phyloP scores from a whole-genome alignment of 805 yeast genomes.

The Hanseniaspora jakobsenii region DNA sequence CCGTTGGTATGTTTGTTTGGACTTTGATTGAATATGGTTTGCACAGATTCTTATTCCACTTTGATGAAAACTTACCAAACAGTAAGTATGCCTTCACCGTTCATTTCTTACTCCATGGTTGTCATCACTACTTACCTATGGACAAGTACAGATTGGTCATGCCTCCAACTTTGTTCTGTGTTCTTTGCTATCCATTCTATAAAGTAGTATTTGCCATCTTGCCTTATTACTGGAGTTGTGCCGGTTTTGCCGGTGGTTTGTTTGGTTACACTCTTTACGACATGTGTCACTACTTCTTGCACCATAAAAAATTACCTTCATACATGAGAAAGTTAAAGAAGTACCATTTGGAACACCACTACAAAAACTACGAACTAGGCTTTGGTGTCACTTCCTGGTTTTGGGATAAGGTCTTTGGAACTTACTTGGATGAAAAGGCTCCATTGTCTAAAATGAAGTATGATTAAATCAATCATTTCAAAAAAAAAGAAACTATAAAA shows the following conservation, averaged over 20 bases:
- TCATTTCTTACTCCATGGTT: constrained; percentile 88
- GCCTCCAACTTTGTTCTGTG: constrained; percentile 81
- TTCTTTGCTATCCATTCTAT: constrained; percentile 70
- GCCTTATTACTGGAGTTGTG: constrained; percentile 76
- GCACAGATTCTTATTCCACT: constrained; percentile 88
- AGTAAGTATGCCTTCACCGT: constrained; percentile 59
- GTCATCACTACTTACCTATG: constrained; percentile 97
- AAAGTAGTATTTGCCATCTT: constrained; percentile 60
- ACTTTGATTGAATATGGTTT: constrained; percentile 76
- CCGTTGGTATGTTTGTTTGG: constrained; percentile 82
- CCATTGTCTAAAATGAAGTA: constrained; percentile 29
- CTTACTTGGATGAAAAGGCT: constrained; percentile 44
- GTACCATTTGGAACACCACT: constrained; percentile 93
- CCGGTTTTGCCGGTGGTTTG: constrained; percentile 91
- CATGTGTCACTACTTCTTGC: constrained; percentile 85
- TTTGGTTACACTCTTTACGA: constrained; percentile 89
- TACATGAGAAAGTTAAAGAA: constrained; percentile 70
- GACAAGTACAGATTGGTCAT: constrained; percentile 83
- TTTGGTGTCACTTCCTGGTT: constrained; percentile 90
- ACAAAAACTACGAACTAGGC: constrained; percentile 91
- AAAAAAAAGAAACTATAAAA: no score
- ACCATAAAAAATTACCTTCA: constrained; percentile 72
- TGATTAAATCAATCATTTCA: constrained; percentile 21
- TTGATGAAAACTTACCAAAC: constrained; percentile 78
- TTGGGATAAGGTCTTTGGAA: constrained; percentile 89